phyloP scores from a whole-genome alignment of 805 yeast species.

The Maudiozyma saulgeensis region DNA sequence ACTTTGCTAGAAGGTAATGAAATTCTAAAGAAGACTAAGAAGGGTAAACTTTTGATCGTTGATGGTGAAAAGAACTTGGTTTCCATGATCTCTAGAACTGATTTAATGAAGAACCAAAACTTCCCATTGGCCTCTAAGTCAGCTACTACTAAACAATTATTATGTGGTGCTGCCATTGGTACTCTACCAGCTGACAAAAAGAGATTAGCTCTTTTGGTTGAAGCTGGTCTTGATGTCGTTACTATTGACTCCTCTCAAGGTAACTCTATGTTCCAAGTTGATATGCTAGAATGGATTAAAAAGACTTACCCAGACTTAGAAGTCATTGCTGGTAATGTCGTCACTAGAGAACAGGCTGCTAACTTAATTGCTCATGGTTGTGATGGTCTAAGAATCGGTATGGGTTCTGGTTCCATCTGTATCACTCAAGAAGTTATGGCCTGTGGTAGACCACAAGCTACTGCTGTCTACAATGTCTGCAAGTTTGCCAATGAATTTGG shows the following conservation, averaged over 20 bases:
- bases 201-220: constrained; percentile 76
- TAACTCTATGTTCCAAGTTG: constrained; percentile 87
- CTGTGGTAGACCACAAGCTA: constrained; percentile 99
- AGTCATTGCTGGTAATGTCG: constrained; percentile 97
- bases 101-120: constrained; percentile 88
- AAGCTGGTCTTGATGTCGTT: constrained; percentile 95
- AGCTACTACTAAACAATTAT: constrained; percentile 82
- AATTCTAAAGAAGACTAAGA: constrained; percentile 82
- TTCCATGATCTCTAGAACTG: constrained; percentile 88
- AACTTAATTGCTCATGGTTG: constrained; percentile 90
- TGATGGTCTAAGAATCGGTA: constrained; percentile 96
- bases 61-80: constrained; percentile 68
- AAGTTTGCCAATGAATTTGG: constrained; percentile 93
- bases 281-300: constrained; percentile 90
- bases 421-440: constrained; percentile 99
- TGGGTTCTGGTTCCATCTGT: constrained; percentile 99
- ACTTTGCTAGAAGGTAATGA: constrained; percentile 80
- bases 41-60: constrained; percentile 94
- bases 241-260: constrained; percentile 96
- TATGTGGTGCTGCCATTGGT: constrained; percentile 98
- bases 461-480: constrained; percentile 90
- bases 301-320: constrained; percentile 65
- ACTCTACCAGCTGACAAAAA: constrained; percentile 81
- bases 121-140: constrained; percentile 95
- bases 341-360: constrained; percentile 98